Percentiles rank a stretch among this genome's conserved stretches.
phyloP scores from a whole-genome alignment of 495 filamentous ascomycete species.

The Aspergillus taichungensis region DNA sequence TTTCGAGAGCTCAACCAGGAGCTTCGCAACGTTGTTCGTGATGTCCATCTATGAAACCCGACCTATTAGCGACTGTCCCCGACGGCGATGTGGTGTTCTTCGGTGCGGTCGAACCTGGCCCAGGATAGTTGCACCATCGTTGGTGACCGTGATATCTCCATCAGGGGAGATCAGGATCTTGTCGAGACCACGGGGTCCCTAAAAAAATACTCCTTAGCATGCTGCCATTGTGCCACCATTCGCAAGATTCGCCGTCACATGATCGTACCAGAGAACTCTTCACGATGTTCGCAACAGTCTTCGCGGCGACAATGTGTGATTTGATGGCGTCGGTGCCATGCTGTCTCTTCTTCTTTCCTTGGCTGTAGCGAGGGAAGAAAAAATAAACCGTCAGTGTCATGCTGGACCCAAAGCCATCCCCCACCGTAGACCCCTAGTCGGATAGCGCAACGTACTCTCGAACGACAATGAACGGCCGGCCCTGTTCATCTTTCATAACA shows the following conservation, averaged over 20 bases:
- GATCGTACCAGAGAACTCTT: slow-evolving; percentile 73
- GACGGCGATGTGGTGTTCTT: not conserved
- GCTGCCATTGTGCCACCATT: not conserved
- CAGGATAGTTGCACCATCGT: slow-evolving; percentile 96
- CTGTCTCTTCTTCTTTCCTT: slow-evolving; percentile 95
- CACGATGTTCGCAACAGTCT: slow-evolving; percentile 93
- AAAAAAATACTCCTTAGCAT: slow-evolving; percentile 15
- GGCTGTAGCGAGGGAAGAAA: slow-evolving; percentile 42
- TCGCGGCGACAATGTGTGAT: slow-evolving; percentile 90
- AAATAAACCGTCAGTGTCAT: not conserved
- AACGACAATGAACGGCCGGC: slow-evolving; percentile 95
- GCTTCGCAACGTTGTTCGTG: slow-evolving; percentile 93
- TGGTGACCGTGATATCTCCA: slow-evolving; percentile 98
- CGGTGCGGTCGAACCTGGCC: slow-evolving; percentile 50
- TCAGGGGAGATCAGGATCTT: slow-evolving; percentile 99
- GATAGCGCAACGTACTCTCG: slow-evolving; percentile 68
- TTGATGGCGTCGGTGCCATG: slow-evolving; percentile 96
- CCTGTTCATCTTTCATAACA: slow-evolving; percentile 86
- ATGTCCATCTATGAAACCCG: slow-evolving; percentile 75
- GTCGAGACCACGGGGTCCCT: slow-evolving; percentile 92
- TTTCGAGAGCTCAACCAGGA: slow-evolving; percentile 96
- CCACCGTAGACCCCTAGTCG: too few species aligned
- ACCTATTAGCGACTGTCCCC: slow-evolving; percentile 12
- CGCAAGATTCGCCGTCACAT: not conserved
- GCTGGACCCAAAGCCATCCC: slow-evolving; percentile 1